Evolutionary conservation across 2,329 filamentous ascomycete species (phyloP).

Genomic region (Xylariaceae sp.): DNA sequence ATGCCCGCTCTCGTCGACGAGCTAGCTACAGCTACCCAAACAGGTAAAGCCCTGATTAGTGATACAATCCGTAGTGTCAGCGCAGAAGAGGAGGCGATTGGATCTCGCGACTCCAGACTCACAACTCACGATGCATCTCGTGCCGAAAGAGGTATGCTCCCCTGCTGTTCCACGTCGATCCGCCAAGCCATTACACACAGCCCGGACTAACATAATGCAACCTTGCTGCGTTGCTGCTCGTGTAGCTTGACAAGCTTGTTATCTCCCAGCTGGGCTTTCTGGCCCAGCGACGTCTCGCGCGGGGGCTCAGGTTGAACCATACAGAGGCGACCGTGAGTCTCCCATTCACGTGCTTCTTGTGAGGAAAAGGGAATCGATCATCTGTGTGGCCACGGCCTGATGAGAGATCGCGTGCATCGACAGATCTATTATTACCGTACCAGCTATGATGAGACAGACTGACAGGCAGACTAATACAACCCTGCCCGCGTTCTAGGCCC

Average conservation of each 20-base stretch:
- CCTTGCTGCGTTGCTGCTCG: neutral
- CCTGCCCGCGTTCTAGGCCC: slow-evolving; percentile 45
- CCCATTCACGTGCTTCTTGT: slow-evolving; percentile 9
- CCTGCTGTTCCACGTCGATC: neutral
- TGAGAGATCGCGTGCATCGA: neutral
- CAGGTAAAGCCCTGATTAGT: too few species aligned
- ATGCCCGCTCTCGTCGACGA: too few species aligned
- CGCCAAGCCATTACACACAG: neutral
- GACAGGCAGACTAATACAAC: slow-evolving; percentile 3
- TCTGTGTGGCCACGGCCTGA: neutral
- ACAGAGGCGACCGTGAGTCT: slow-evolving; percentile 71
- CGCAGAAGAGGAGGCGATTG: too few species aligned
- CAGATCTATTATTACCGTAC: neutral
- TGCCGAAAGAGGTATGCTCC: slow-evolving; percentile 33
- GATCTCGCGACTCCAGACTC: neutral
- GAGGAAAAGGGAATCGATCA: neutral
- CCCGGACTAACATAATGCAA: neutral
- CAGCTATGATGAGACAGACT: neutral
- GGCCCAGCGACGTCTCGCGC: slow-evolving; percentile 79
- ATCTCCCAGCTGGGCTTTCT: slow-evolving; percentile 84
- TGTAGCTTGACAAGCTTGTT: slow-evolving; percentile 88
- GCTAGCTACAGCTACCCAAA: too few species aligned
- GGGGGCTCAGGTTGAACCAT: slow-evolving; percentile 86
- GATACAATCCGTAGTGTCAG: too few species aligned
- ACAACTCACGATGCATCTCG: slow-evolving; percentile 29